Evolutionary conservation across 768 basidiomycete genomes (phyloP).

Genomic region (Roridomyces roridus): DNA sequence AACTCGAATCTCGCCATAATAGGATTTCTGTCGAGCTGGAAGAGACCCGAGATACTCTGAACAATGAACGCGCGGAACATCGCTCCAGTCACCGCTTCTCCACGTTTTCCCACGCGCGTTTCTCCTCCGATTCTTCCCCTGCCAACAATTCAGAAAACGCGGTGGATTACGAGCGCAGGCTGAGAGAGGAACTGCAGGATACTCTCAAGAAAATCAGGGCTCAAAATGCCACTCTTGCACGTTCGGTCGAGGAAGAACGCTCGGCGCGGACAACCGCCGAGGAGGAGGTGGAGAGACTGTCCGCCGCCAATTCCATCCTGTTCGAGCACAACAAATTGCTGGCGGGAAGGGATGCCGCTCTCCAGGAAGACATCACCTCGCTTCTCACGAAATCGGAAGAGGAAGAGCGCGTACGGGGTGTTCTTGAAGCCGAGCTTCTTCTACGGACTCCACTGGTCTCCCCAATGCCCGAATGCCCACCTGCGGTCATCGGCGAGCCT

Average conservation of each 20-base stretch:
- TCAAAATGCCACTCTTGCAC: conserved; percentile 30
- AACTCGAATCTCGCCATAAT: conserved; percentile 29
- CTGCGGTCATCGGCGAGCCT: conserved; percentile 22
- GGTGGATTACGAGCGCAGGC: conserved; percentile 28
- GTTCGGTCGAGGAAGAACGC: conserved; percentile 30
- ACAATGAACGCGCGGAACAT: conserved; percentile 27
- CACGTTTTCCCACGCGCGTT: conserved; percentile 21
- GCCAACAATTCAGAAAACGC: conserved; percentile 20
- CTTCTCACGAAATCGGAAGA: conserved; percentile 31
- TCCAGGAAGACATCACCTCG: conserved; percentile 29
- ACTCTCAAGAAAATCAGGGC: conserved; percentile 32
- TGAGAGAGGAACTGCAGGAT: conserved; percentile 29
- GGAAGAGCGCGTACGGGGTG: conserved; percentile 30
- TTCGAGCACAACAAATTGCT: conserved; percentile 35
- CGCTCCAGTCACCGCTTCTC: conserved; percentile 20
- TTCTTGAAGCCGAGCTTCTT: conserved; percentile 26
- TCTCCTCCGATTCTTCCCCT: conserved; percentile 24
- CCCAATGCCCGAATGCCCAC: neutral
- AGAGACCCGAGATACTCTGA: conserved; percentile 26
- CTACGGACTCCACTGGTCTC: neutral
- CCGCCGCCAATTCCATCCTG: conserved; percentile 28
- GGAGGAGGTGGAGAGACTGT: conserved; percentile 26
- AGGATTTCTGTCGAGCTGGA: conserved; percentile 27
- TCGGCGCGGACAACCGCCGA: conserved; percentile 21
- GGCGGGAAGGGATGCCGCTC: conserved; percentile 28